These are phyloP conservation scores for Nevesoporus exiguus DNA, from an alignment of 768 basidiomycete genomes.

Conservation along the genomic window DNA sequence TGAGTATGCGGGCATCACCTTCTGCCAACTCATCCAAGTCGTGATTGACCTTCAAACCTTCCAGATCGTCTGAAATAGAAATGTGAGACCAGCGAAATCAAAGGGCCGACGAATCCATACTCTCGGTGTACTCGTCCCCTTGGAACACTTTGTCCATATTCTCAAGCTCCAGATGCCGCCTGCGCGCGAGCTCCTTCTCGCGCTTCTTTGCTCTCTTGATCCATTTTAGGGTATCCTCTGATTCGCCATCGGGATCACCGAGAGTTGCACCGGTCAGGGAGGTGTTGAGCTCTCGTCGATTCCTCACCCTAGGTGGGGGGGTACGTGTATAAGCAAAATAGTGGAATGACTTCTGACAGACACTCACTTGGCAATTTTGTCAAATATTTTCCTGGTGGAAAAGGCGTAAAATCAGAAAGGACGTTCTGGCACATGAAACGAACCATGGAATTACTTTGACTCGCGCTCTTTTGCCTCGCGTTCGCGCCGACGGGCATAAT, in stretches of 20 bases:
- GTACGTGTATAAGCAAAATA: conserved; percentile 38
- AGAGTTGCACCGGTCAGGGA: conserved; percentile 91
- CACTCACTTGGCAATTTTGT: conserved; percentile 88
- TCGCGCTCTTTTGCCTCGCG: conserved; percentile 67
- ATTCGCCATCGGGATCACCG: conserved; percentile 77
- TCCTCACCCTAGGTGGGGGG: conserved; percentile 77
- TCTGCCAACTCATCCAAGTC: conserved; percentile 90
- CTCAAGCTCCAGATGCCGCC: conserved; percentile 79
- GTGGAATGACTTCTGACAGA: neutral
- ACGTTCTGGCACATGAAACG: conserved; percentile 12
- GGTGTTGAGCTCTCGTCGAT: conserved; percentile 87
- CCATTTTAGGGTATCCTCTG: conserved; percentile 84
- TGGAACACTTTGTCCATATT: conserved; percentile 75
- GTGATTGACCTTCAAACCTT: conserved; percentile 93
- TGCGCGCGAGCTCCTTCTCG: conserved; percentile 83
- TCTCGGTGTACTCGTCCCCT: conserved; percentile 79
- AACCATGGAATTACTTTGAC: conserved; percentile 34
- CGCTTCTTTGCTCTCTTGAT: conserved; percentile 87
- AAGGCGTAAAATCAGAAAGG: conserved; percentile 22
- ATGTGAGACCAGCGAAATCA: neutral
- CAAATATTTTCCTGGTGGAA: conserved; percentile 57
- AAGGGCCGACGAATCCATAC: conserved; percentile 41
- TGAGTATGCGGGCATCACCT: conserved; percentile 93
- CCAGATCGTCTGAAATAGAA: conserved; percentile 67
- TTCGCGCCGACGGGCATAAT: conserved; percentile 74